phyloP scores from a whole-genome alignment of 1,284 basidiomycete species.

The Coniferiporia weirii region DNA sequence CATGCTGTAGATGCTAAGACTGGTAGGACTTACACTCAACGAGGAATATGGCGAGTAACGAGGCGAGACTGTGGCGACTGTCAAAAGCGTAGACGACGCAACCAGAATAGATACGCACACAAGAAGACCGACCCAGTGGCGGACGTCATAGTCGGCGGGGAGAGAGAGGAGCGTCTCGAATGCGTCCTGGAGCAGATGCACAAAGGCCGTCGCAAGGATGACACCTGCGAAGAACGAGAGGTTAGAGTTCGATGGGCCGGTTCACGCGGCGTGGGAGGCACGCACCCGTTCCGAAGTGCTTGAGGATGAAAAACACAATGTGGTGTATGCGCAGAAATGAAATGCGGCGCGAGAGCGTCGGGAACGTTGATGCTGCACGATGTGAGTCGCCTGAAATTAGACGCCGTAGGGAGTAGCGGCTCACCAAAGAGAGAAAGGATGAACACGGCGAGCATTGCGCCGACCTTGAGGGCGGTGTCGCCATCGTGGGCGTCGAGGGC shows the following conservation, averaged over 20 bases:
- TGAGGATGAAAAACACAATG: slow-evolving; percentile 70
- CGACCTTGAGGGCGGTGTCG: slow-evolving; percentile 11
- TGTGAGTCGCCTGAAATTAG: no score
- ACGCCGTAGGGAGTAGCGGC: neutral
- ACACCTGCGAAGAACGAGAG: slow-evolving; percentile 42
- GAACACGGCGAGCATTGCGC: slow-evolving; percentile 37
- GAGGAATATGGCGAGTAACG: slow-evolving; percentile 64
- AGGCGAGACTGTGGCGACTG: slow-evolving; percentile 43
- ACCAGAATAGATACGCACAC: slow-evolving; percentile 44
- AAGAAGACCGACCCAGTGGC: slow-evolving; percentile 61
- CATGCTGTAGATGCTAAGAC: neutral
- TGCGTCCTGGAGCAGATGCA: slow-evolving; percentile 71
- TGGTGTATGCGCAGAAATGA: slow-evolving; percentile 54
- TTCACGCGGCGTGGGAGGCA: neutral
- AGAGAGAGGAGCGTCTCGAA: slow-evolving; percentile 53
- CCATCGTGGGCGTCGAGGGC: neutral
- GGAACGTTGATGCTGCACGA: slow-evolving; percentile 59
- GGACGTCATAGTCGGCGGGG: slow-evolving; percentile 39
- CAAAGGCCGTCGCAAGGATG: slow-evolving; percentile 74
- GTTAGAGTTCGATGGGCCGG: neutral
- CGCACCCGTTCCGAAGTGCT: slow-evolving; percentile 73
- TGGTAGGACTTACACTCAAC: slow-evolving; percentile 58
- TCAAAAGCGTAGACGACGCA: neutral
- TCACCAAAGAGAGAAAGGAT: slow-evolving; percentile 38
- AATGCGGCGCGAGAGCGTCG: slow-evolving; percentile 51